These are phyloP conservation scores for Dichomitus squalens DNA, from an alignment of 1,284 basidiomycete genomes.

Conservation along the genomic window DNA sequence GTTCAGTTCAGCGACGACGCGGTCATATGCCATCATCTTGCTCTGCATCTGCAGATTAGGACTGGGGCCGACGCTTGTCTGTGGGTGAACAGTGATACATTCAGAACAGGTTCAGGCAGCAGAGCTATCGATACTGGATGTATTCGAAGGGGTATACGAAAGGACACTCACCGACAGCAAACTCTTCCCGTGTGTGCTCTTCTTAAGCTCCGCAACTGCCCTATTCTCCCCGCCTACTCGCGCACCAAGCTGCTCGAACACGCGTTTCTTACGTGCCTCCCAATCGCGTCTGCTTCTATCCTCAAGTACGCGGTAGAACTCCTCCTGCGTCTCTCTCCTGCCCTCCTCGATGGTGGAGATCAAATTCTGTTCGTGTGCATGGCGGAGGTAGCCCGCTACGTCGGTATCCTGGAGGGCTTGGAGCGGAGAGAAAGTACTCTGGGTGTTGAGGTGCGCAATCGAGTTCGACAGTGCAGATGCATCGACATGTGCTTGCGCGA, in stretches of 20 bases:
- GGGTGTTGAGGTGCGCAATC: conserved; percentile 81
- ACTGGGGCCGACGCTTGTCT: conserved; percentile 56
- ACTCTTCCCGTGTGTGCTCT: conserved; percentile 59
- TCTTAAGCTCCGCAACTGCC: conserved; percentile 59
- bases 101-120: not conserved
- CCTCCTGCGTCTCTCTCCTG: conserved; percentile 81
- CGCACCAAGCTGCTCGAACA: conserved; percentile 89
- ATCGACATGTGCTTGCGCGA: conserved; percentile 91
- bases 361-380: conserved; percentile 92
- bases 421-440: conserved; percentile 86
- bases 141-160: not conserved
- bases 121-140: not conserved
- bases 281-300: conserved; percentile 80
- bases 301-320: conserved; percentile 83
- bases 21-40: conserved; percentile 96
- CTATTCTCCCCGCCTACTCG: conserved; percentile 56
- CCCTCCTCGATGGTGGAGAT: conserved; percentile 94
- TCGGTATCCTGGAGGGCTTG: conserved; percentile 92
- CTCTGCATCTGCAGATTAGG: conserved; percentile 81
- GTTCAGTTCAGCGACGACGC: conserved; percentile 76
- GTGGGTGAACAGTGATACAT: conserved; percentile 1
- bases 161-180: conserved; percentile 48
- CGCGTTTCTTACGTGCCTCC: conserved; percentile 87
- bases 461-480: conserved; percentile 78
- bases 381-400: conserved; percentile 85